phyloP scores from a whole-genome alignment of 345 rosid species.

The Camelina neglecta region DNA sequence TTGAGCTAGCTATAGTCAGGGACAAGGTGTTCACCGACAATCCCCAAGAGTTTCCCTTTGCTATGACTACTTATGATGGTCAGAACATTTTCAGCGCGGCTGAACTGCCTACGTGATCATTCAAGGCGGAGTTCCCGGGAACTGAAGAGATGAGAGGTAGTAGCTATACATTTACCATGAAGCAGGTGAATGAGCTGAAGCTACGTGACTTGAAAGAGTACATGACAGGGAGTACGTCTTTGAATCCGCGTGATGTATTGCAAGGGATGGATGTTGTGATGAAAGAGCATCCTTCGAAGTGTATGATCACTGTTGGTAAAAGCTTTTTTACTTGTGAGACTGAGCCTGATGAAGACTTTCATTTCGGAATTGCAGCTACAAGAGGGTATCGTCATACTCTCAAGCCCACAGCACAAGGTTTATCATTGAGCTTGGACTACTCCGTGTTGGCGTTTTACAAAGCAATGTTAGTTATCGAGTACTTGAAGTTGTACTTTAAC shows the following conservation, averaged over 20 bases:
- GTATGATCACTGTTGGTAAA: conserved; percentile 68
- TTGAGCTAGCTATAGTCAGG: conserved; percentile 51
- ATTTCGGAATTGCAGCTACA: conserved; percentile 60
- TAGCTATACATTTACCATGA: conserved; percentile 51
- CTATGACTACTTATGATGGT: conserved; percentile 81
- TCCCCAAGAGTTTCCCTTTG: conserved; percentile 51
- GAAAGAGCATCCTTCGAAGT: conserved; percentile 78
- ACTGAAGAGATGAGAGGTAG: conserved; percentile 51
- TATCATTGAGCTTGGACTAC: conserved; percentile 71
- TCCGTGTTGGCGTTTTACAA: conserved; percentile 74
- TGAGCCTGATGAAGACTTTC: conserved; percentile 48
- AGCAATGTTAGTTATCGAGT: conserved; percentile 59
- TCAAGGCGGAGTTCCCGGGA: conserved; percentile 47
- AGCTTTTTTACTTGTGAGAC: conserved; percentile 53
- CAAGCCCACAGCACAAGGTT: conserved; percentile 75
- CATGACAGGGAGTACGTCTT: conserved; percentile 40
- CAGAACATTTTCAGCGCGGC: conserved; percentile 78
- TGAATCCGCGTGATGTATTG: conserved; percentile 70
- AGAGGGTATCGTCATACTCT: conserved; percentile 76
- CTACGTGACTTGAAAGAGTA: conserved; percentile 64
- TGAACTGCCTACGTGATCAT: conserved; percentile 53
- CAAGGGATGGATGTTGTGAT: conserved; percentile 91
- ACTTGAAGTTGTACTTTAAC: conserved; percentile 51
- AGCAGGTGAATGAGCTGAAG: conserved; percentile 67
- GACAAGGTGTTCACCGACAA: conserved; percentile 57